These are phyloP conservation scores for Ceratocystis variospora DNA, from an alignment of 2,329 filamentous ascomycete genomes.

Conservation along the genomic window DNA sequence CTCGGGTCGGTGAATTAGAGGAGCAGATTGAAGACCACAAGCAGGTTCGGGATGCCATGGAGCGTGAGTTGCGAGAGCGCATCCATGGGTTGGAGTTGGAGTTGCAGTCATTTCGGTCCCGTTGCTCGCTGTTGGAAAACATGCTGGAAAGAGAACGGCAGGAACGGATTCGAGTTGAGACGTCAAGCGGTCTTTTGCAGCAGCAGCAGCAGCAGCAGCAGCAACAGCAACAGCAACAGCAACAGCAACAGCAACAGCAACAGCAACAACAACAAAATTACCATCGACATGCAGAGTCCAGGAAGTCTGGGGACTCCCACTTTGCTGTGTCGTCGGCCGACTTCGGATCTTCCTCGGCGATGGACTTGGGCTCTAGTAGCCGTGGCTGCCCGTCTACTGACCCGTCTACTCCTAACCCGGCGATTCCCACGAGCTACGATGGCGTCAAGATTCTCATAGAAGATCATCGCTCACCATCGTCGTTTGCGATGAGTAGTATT, in stretches of 20 bases:
- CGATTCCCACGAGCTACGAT: constrained; percentile 17
- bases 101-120: constrained; percentile 49
- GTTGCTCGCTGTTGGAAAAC: constrained; percentile 49
- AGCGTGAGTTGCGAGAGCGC: constrained; percentile 44
- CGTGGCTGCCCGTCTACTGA: constrained; percentile 4
- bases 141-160: constrained; percentile 46
- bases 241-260: constrained; percentile 24
- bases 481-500: constrained; percentile 40
- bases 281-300: constrained; percentile 20
- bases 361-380: background rate
- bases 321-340: constrained; percentile 13
- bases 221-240: constrained; percentile 24
- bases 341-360: background rate
- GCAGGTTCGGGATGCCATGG: constrained; percentile 41
- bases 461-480: constrained; percentile 19
- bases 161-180: constrained; percentile 33
- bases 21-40: constrained; percentile 50
- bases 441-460: constrained; percentile 16
- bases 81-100: constrained; percentile 49
- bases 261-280: constrained; percentile 23
- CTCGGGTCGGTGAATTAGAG: constrained; percentile 65
- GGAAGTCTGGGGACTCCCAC: constrained; percentile 10
- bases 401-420: constrained; percentile 2
- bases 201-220: constrained; percentile 25
- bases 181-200: constrained; percentile 28